These are phyloP conservation scores for Astrephomene gubernaculifera DNA, from an alignment of 139 green algal species.

Conservation along the genomic window DNA sequence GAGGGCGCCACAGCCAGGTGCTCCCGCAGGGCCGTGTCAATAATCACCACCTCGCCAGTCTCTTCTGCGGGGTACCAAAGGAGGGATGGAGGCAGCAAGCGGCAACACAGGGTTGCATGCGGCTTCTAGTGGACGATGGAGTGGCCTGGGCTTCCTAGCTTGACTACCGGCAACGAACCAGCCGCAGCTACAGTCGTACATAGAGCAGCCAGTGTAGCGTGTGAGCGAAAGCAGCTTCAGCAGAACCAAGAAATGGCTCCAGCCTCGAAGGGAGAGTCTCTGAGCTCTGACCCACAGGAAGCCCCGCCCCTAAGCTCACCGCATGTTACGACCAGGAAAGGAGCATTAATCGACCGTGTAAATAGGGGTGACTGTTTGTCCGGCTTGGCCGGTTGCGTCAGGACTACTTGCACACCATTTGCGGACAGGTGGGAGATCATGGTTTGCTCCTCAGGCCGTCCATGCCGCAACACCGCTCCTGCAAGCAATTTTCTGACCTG, in stretches of 20 bases:
- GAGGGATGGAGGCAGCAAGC: background rate
- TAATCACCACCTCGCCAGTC: conserved; percentile 1
- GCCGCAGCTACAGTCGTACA: background rate
- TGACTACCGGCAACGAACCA: too few relatives aligned
- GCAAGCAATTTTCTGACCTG: background rate
- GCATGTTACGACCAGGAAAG: conserved; percentile 18
- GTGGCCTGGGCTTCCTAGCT: too few relatives aligned
- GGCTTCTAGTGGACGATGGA: background rate
- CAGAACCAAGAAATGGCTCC: too few relatives aligned
- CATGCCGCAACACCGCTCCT: background rate
- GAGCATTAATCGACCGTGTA: background rate
- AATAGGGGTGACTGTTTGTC: background rate
- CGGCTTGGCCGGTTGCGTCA: background rate
- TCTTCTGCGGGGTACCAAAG: background rate
- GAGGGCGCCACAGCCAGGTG: conserved; percentile 29
- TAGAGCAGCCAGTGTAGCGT: too few relatives aligned
- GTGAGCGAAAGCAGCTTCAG: too few relatives aligned
- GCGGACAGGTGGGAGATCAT: background rate
- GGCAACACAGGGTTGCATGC: too few relatives aligned
- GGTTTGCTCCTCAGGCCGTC: background rate
- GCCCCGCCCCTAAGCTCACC: background rate
- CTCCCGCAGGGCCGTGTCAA: conserved; percentile 15
- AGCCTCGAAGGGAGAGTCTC: too few relatives aligned
- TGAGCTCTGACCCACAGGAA: background rate
- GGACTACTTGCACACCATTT: background rate